Conservation (phyloP, 208 protist species). For the Vickermania spadyakhi region DNA sequence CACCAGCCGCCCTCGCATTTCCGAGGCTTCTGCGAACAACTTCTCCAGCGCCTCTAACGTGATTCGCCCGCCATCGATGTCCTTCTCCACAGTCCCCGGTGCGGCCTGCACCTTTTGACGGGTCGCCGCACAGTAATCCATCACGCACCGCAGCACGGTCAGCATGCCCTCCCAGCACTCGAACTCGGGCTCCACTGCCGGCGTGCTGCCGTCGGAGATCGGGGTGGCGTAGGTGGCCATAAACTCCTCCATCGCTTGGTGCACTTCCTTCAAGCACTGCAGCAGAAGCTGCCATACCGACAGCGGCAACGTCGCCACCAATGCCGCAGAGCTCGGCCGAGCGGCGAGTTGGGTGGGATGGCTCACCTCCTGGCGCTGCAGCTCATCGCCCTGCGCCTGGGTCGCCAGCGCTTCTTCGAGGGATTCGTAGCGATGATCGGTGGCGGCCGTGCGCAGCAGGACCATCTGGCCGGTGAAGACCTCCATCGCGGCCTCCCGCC, state of each 20-base stretch:
- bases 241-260: slow-evolving; percentile 57
- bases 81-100: no score
- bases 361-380: background rate
- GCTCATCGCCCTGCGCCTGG: slow-evolving; percentile 22
- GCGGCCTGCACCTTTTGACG: no score
- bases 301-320: slow-evolving; percentile 25
- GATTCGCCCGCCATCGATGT: background rate
- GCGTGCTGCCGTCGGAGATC: slow-evolving; percentile 6
- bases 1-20: slow-evolving; percentile 48
- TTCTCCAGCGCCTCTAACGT: slow-evolving; percentile 21
- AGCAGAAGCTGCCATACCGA: slow-evolving; percentile 49
- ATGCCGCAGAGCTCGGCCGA: slow-evolving; percentile 1
- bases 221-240: no score
- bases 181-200: slow-evolving; percentile 57
- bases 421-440: slow-evolving; percentile 39
- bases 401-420: slow-evolving; percentile 22
- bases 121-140: slow-evolving; percentile 38
- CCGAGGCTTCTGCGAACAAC: slow-evolving; percentile 48
- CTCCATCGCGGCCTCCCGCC: slow-evolving; percentile 36
- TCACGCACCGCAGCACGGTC: slow-evolving; percentile 44
- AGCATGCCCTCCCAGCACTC: slow-evolving; percentile 85
- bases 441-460: slow-evolving; percentile 60
- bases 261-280: slow-evolving; percentile 35
- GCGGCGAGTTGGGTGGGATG: background rate
- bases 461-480: slow-evolving; percentile 75